Base-by-base conservation (phyloP, 768 basidiomycete species). In the Baorangia bicolor region DNA sequence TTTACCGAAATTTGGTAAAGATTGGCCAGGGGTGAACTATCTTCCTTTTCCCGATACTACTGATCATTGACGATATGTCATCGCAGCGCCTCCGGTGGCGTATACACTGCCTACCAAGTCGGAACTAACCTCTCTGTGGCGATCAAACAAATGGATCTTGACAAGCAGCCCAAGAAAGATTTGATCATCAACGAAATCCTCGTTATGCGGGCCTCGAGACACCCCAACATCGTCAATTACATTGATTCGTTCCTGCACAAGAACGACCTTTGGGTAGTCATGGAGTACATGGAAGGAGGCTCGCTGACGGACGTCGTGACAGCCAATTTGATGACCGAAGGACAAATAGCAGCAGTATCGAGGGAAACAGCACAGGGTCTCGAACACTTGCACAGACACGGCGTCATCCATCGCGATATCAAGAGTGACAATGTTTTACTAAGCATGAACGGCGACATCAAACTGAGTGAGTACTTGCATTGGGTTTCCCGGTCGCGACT, bases 61-160 rank as follows among this genome's bases (percentile, higher is more conserved):
- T 46, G 8, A 27, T 4, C 38, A 28, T 56, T 52, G 27, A 53
- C 58, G 56, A 55, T 50, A 20, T 52, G 30, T 37, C 53, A 55
- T 57, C 40, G 6, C 69, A 95, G 94, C 56, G 96, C 97, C 16
- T 96, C 92, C 20, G 96, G 97, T 38, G 96, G 96, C 62, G 97
- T 98, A 2, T 99, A 97, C 74, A 98, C 95, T 13, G 96, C 96
- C 16, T 97, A 97, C 69, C 95, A 98, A 77, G 90, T 96, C 58
- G 94, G 95, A 39, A 94, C 92, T 30, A 96, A 97, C 73, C 65
- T 92, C 31, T 90, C 86, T 12, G 97, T 98, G 33, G 97, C 97
- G 39, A 99, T 99, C 83, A 99, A 99, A 74, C 96, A 98, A 74
- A 99, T 98, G 97, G 97, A 99, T 78, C 81, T 99, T 30, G 95